These are phyloP conservation scores for Neotropicomus parvogracilis DNA, from an alignment of 1,284 basidiomycete species.

Conservation along the genomic window DNA sequence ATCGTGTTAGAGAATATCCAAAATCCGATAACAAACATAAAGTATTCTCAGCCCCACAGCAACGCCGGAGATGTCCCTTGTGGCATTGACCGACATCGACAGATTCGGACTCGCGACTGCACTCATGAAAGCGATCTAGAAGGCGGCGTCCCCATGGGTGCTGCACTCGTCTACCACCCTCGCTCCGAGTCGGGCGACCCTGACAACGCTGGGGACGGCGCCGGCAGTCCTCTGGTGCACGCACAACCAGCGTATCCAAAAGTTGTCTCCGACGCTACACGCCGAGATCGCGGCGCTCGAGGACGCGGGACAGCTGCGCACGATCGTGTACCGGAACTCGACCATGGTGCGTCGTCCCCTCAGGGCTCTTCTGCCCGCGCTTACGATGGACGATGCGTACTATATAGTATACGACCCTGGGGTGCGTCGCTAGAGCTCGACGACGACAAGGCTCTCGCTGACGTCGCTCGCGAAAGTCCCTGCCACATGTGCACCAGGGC, in stretches of 20 bases:
- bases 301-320: constrained; percentile 44
- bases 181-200: no score
- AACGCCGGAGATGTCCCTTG: no score
- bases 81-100: no score
- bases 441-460: no score
- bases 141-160: constrained; percentile 60
- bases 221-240: constrained; percentile 41
- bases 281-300: constrained; percentile 55
- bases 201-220: background rate
- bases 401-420: constrained; percentile 45
- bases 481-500: constrained; percentile 64
- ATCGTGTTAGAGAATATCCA: no score
- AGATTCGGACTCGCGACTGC: constrained; percentile 35
- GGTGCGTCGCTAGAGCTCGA: constrained; percentile 28
- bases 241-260: constrained; percentile 55
- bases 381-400: background rate
- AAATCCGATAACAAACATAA: no score
- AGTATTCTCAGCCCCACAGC: no score
- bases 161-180: constrained; percentile 39
- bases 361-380: background rate
- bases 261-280: constrained; percentile 50
- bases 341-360: constrained; percentile 37
- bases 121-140: constrained; percentile 42
- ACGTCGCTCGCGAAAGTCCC: constrained; percentile 33
- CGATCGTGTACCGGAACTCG: constrained; percentile 41